Evolutionary conservation across 1,284 basidiomycete genomes (phyloP), one percentile per base, ranked within the genome.

Genomic region (Takashimella tepidaria): DNA sequence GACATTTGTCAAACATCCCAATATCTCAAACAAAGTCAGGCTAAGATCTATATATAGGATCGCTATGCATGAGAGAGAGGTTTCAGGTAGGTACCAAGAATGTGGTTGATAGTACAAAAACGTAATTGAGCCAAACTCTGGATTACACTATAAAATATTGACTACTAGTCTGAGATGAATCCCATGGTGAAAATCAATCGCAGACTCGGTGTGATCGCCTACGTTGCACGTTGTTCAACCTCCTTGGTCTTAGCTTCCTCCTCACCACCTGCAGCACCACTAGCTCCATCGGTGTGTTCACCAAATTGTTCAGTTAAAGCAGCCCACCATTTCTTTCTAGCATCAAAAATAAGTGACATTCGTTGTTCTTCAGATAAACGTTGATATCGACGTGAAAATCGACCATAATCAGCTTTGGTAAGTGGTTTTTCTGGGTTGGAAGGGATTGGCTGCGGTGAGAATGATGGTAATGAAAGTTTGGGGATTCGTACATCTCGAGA

Each of bases 241-340:
- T 54, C 55, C 20, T 45, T 41, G 49, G 54, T 56, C 26, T 27
- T 43, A 43, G 46, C 40, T 55, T 58, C 53, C 52, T 57, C 49
- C 54, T 42, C 49, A 13, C 42, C 51, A n/a, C n/a, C n/a, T n/a
- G n/a, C n/a, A 13, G n/a, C 41, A 25, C 27, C 24, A 5, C 40
- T 25, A 20, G 41, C 42, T 10, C 31, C 50, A 27, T 43, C 55
- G 11, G 58, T 49, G 49, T 37, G 16, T 16, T 37, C 31, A n/a
- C n/a, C n/a, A n/a, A 57, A 64, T 16, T 47, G 21, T 47, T 47
- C 42, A 10, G 50, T 54, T 57, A 69, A 52, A 21, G 51, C 66
- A 6, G 54, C 54, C 59, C 67, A 76, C 71, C 70, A 75, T 44
- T 69, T 57, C 55, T 68, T 63, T 51, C 74, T 68, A 31, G 60